These are phyloP conservation scores for Limonium bicolor DNA, from an alignment of 148 eudicot genomes.

Conservation along the genomic window DNA sequence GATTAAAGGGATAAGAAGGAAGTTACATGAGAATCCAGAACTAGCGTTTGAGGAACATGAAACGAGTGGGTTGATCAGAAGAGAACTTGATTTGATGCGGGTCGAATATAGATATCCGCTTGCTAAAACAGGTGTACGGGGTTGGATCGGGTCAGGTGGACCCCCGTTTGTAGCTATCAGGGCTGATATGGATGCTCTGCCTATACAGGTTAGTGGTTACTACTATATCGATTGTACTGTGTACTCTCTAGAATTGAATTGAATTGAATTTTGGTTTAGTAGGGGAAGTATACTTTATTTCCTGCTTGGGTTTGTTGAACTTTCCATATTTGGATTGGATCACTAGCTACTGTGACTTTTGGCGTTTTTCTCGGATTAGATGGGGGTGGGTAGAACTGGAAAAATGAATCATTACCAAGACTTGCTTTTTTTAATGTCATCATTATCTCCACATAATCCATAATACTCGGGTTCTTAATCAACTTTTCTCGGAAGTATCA, in stretches of 20 bases:
- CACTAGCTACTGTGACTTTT: neutral
- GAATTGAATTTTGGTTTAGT: neutral
- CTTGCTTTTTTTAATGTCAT: no score
- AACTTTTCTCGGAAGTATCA: no score
- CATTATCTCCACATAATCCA: no score
- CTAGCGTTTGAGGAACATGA: slow-evolving; percentile 4
- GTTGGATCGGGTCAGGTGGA: slow-evolving; percentile 8
- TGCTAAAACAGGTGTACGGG: slow-evolving; percentile 4
- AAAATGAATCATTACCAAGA: no score
- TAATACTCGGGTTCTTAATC: no score
- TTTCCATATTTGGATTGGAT: neutral
- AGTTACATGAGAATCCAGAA: slow-evolving; percentile 6
- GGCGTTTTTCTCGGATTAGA: neutral
- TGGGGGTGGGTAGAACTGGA: no score
- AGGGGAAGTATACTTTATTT: no score
- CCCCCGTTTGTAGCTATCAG: slow-evolving; percentile 5
- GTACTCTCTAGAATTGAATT: neutral
- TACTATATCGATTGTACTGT: neutral
- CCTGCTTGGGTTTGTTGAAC: neutral
- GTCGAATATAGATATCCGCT: slow-evolving; percentile 4
- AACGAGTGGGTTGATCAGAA: slow-evolving; percentile 3
- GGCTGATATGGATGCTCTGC: slow-evolving; percentile 9
- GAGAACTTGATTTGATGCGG: slow-evolving; percentile 4
- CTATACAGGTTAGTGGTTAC: slow-evolving; percentile 2
- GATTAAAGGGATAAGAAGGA: neutral